phyloP scores from a whole-genome alignment of 768 basidiomycete genomes.

The Naganishia friedmannii region DNA sequence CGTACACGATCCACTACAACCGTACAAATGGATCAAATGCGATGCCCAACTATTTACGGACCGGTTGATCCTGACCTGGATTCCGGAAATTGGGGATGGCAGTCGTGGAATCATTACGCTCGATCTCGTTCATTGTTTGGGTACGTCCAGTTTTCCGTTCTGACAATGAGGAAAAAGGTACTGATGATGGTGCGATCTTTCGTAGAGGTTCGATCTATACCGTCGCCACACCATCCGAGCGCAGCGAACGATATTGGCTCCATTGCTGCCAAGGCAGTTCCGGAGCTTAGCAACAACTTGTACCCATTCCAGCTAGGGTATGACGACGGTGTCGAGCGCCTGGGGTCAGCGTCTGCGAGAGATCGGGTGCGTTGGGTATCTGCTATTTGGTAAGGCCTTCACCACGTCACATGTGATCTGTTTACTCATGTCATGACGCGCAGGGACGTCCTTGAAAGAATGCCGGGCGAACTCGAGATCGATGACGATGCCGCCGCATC shows the following conservation, averaged over 20 bases:
- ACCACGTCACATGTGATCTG: neutral
- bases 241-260: conserved; percentile 84
- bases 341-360: conserved; percentile 81
- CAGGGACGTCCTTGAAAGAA: conserved; percentile 66
- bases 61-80: conserved; percentile 82
- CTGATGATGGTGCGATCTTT: neutral
- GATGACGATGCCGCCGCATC: conserved; percentile 57
- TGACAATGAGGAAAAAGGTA: neutral
- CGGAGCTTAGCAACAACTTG: conserved; percentile 61
- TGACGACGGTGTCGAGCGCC: conserved; percentile 78
- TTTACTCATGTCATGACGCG: conserved; percentile 4
- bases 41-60: conserved; percentile 67
- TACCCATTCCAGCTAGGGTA: conserved; percentile 90
- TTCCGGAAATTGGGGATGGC: conserved; percentile 70
- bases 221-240: conserved; percentile 73
- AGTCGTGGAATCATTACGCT: conserved; percentile 80
- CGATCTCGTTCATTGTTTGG: conserved; percentile 73
- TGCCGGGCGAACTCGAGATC: conserved; percentile 9
- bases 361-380: conserved; percentile 89
- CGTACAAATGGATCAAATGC: conserved; percentile 79
- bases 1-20: conserved; percentile 76
- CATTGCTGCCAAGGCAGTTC: conserved; percentile 68
- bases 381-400: conserved; percentile 70
- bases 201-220: conserved; percentile 76
- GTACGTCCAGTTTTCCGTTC: conserved; percentile 32